Evolutionary conservation across 257 asterid species (phyloP).

Genomic region (Solanum tarapatanum): DNA sequence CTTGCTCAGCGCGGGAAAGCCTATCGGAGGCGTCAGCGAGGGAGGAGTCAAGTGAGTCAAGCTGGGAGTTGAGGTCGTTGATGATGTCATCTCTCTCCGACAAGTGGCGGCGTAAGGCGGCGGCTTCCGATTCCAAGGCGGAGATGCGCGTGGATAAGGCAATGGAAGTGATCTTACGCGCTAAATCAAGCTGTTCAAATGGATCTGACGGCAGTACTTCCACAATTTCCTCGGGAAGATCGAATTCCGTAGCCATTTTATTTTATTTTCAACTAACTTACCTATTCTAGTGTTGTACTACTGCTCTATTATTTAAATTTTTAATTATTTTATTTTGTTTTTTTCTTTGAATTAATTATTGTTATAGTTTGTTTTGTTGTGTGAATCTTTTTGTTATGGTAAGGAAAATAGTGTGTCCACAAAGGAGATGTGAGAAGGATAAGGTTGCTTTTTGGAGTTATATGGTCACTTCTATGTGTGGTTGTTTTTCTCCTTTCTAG

Average conservation of each 20-base stretch:
- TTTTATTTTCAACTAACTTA: background rate
- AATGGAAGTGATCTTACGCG: constrained; percentile 90
- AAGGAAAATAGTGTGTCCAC: background rate
- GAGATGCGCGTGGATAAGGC: constrained; percentile 85
- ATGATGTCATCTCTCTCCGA: constrained; percentile 55
- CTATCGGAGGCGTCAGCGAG: constrained; percentile 39
- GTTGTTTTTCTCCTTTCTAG: background rate
- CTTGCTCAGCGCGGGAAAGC: constrained; percentile 49
- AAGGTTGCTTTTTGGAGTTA: background rate
- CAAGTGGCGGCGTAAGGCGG: constrained; percentile 50
- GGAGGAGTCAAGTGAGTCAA: constrained; percentile 58
- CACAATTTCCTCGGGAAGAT: constrained; percentile 72
- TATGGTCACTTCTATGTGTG: background rate
- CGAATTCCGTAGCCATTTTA: constrained; percentile 54
- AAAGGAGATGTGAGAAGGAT: background rate
- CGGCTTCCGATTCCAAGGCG: constrained; percentile 66
- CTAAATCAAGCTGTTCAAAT: constrained; percentile 83
- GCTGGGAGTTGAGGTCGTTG: constrained; percentile 65
- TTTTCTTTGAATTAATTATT: background rate
- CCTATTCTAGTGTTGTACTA: background rate
- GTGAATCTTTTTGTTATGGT: background rate
- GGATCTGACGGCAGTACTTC: constrained; percentile 73
- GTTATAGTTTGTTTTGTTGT: background rate
- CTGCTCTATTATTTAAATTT: background rate
- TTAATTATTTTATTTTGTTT: background rate